Conservation (phyloP, 345 rosid species). For the Isatis tinctoria region DNA sequence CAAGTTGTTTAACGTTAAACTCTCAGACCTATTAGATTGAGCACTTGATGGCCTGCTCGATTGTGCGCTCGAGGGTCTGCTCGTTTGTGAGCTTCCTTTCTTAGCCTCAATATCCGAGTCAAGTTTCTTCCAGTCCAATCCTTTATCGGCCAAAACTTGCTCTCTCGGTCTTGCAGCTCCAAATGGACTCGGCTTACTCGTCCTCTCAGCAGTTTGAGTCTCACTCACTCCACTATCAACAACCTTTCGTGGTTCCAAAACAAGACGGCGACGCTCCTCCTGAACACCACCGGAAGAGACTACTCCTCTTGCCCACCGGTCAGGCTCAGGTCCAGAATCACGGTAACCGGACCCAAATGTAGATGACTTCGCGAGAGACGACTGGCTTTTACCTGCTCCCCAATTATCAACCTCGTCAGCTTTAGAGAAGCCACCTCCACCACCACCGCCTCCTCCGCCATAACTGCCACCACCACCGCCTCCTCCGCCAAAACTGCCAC, state of each 20-base stretch:
- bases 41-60: slow-evolving; percentile 96
- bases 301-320: slow-evolving; percentile 67
- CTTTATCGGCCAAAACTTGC: slow-evolving; percentile 87
- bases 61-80: slow-evolving; percentile 84
- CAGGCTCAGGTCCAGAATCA: slow-evolving; percentile 51
- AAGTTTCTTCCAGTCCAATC: slow-evolving; percentile 85
- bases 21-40: slow-evolving; percentile 78
- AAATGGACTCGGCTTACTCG: slow-evolving; percentile 73
- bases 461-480: background rate
- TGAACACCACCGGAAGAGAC: slow-evolving; percentile 39
- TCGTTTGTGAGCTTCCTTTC: slow-evolving; percentile 45
- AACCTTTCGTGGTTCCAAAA: slow-evolving; percentile 60
- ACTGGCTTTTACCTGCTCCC: slow-evolving; percentile 55
- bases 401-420: slow-evolving; percentile 87
- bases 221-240: slow-evolving; percentile 44
- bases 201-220: slow-evolving; percentile 33
- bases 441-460: background rate
- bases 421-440: slow-evolving; percentile 53
- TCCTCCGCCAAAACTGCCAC: slow-evolving; percentile 34
- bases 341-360: slow-evolving; percentile 64
- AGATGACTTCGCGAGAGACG: slow-evolving; percentile 44
- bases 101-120: slow-evolving; percentile 75
- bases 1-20: slow-evolving; percentile 47
- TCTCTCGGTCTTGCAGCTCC: slow-evolving; percentile 96
- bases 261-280: slow-evolving; percentile 64